Conservation (phyloP, 208 protist genomes). For the Crithidia sp. region DNA sequence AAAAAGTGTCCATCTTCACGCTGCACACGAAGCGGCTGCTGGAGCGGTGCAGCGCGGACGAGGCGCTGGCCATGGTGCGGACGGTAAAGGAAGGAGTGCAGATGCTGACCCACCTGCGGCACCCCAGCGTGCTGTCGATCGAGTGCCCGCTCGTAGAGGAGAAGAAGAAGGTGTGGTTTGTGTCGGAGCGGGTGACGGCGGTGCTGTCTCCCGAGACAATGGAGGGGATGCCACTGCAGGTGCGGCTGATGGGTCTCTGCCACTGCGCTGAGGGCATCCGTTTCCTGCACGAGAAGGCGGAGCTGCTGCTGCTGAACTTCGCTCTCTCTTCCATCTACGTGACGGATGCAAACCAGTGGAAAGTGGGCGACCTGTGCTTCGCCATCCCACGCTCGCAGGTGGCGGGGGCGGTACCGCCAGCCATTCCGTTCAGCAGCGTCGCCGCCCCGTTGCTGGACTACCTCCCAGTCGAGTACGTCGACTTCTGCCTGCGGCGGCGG, state of each 20-base stretch:
- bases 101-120: conserved; percentile 46
- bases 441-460: conserved; percentile 64
- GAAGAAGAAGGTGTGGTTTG: conserved; percentile 49
- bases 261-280: conserved; percentile 50
- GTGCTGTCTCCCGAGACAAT: conserved; percentile 34
- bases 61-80: conserved; percentile 36
- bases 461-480: conserved; percentile 46
- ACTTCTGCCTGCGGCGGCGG: conserved; percentile 13
- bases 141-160: conserved; percentile 47
- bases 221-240: conserved; percentile 35
- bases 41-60: conserved; percentile 26
- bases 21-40: conserved; percentile 39
- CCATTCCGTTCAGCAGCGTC: conserved; percentile 33
- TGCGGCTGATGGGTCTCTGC: conserved; percentile 47
- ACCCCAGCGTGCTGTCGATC: conserved; percentile 48
- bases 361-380: conserved; percentile 57
- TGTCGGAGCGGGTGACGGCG: conserved; percentile 52
- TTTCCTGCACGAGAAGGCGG: conserved; percentile 60
- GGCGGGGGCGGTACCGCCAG: background rate
- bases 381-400: conserved; percentile 29
- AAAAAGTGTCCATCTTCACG: conserved; percentile 53
- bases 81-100: conserved; percentile 35
- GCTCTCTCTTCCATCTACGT: conserved; percentile 51
- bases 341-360: conserved; percentile 50
- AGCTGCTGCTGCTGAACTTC: conserved; percentile 60